Base-by-base conservation (phyloP, 1,284 basidiomycete genomes). In the Coriolopsis trogii region DNA sequence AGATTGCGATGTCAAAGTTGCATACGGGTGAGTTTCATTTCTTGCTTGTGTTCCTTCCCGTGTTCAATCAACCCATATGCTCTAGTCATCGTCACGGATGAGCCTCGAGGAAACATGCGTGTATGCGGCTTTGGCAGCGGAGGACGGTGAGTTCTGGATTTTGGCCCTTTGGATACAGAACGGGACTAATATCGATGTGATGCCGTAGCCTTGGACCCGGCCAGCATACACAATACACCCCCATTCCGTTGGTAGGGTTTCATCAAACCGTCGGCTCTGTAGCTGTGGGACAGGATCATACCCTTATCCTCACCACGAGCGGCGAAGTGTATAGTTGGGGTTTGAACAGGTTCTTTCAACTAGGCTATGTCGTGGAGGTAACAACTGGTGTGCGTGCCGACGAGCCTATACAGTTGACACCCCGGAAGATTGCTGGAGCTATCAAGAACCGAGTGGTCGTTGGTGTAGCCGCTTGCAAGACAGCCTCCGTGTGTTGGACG, bases 321-420 rank as follows among this genome's bases (percentile, higher is more conserved):
- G 95, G 96, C 4, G 90, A 93, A 61, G 83, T 98, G 7, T 82
- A 89, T 41, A 93, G 89, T 5, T 99, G 95, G 88, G 97, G 96
- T 4, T 71, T 92, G 37, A 97, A 96, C 60, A 80, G 91, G 8
- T 95, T 93, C 66, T 77, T 82, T 0, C 93, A 96, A 68, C 77
- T 99, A 0, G 97, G 97, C 6, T 99, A 98, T 64, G 73, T 82
- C 4, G 78, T 98, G 12, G 95, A 98, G 55, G 65, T 69, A 0
- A 60, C 70, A 0, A 69, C 67, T 49, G 68, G 56, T 38, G 49
- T 26, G 21, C 55, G 56, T 4, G 53, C 43, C 30, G 59, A 64
- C 37, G 66, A 65, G 36, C 81, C 77, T 6, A 81, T 95, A 4
- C 96, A 98, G 69, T 72, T 80, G 1, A 77, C 78, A 0, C 94